phyloP scores from a whole-genome alignment of 225 moss, liverwort and hornwort species.

The Antitrichia curtipendula region DNA sequence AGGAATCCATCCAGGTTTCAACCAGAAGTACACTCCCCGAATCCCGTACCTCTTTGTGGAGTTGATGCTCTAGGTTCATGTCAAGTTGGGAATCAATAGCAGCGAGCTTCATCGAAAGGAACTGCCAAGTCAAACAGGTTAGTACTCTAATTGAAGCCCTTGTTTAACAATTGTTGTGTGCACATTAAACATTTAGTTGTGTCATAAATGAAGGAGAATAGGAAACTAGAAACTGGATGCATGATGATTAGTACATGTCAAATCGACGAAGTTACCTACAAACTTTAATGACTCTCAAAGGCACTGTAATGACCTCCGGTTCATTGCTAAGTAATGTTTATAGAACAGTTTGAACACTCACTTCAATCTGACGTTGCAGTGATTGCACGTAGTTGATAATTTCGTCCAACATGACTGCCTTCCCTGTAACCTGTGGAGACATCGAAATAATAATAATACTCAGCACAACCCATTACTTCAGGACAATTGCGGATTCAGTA shows the following conservation, averaged over 20 bases:
- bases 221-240: neutral
- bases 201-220: neutral
- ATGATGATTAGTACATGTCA: neutral
- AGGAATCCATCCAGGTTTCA: neutral
- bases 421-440: slow-evolving; percentile 62
- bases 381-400: slow-evolving; percentile 99
- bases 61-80: slow-evolving; percentile 49
- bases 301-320: neutral
- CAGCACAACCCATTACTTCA: neutral
- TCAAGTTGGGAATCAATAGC: slow-evolving; percentile 65
- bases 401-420: slow-evolving; percentile 93
- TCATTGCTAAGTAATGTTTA: neutral
- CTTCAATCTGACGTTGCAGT: slow-evolving; percentile 92
- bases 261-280: neutral
- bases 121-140: slow-evolving; percentile 19
- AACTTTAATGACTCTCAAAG: neutral
- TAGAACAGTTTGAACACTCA: neutral
- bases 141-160: neutral
- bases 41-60: slow-evolving; percentile 59
- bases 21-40: neutral
- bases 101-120: slow-evolving; percentile 88
- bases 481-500: neutral
- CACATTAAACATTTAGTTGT: neutral
- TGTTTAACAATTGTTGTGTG: neutral
- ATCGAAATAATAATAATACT: neutral